These are phyloP conservation scores for Xylariales sp. DNA, from an alignment of 2,329 filamentous ascomycete genomes.

Conservation along the genomic window DNA sequence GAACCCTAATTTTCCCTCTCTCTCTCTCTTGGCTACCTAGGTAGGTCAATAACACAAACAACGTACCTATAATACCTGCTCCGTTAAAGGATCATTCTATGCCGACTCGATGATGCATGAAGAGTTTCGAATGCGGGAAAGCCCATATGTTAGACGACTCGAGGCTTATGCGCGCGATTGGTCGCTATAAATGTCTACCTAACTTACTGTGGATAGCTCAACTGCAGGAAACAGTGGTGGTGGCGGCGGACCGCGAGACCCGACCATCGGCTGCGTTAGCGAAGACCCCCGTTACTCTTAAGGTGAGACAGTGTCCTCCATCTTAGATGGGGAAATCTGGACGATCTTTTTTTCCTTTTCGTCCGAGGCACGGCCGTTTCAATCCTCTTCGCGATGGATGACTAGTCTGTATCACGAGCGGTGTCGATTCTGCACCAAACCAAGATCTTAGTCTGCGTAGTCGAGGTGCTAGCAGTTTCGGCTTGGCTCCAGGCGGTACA, in stretches of 20 bases:
- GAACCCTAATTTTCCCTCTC: too few relatives aligned
- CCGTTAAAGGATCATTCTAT: neutral
- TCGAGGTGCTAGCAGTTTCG: too few relatives aligned
- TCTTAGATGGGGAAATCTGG: neutral
- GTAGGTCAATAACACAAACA: too few relatives aligned
- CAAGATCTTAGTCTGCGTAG: too few relatives aligned
- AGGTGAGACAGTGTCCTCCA: conserved; percentile 11
- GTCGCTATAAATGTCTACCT: neutral
- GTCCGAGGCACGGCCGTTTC: too few relatives aligned
- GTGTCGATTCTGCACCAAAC: neutral
- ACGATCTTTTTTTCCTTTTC: too few relatives aligned
- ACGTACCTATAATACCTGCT: neutral
- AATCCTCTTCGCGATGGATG: too few relatives aligned
- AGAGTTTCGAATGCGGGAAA: conserved; percentile 3
- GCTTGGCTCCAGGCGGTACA: too few relatives aligned
- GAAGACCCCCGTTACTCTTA: neutral
- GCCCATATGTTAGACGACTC: neutral
- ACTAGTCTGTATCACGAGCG: too few relatives aligned
- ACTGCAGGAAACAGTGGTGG: neutral
- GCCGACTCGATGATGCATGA: neutral
- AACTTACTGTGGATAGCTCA: neutral
- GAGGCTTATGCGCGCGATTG: conserved; percentile 3
- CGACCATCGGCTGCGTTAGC: neutral
- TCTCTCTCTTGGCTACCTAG: too few relatives aligned
- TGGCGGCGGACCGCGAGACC: neutral